Evolutionary conservation across 2,329 filamentous ascomycete species (phyloP).

Genomic region (Polytolypa hystricis): DNA sequence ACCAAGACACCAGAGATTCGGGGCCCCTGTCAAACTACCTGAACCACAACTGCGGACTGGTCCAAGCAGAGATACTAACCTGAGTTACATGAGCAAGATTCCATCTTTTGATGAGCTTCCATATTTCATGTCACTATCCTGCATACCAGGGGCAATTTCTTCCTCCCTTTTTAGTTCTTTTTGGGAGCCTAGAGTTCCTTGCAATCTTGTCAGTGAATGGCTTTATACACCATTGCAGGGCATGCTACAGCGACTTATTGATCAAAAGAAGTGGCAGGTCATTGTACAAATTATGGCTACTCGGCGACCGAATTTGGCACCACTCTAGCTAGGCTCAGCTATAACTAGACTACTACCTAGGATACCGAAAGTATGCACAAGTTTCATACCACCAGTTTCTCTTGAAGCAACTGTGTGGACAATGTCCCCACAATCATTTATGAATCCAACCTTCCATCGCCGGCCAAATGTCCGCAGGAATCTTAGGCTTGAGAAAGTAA

Average conservation of each 20-base stretch:
- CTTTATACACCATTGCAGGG: conserved; percentile 5
- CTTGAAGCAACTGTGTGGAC: conserved; percentile 6
- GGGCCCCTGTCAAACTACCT: conserved; percentile 8
- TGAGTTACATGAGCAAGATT: conserved; percentile 3
- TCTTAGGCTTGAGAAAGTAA: conserved; percentile 4
- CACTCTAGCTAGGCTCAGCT: conserved; percentile 5
- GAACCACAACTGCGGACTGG: conserved; percentile 3
- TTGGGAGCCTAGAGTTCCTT: conserved; percentile 6
- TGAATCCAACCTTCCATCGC: conserved; percentile 7
- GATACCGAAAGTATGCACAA: conserved; percentile 3
- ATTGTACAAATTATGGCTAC: conserved; percentile 7
- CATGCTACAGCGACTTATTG: conserved; percentile 5
- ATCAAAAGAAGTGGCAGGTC: conserved; percentile 3
- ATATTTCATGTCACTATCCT: conserved; percentile 7
- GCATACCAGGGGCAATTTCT: conserved; percentile 7
- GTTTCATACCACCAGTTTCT: conserved; percentile 4
- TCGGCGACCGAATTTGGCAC: conserved; percentile 7
- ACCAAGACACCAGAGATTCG: conserved; percentile 9
- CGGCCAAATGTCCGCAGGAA: conserved; percentile 5
- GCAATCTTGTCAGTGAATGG: conserved; percentile 9
- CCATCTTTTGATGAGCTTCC: conserved; percentile 7
- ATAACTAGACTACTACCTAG: conserved; percentile 8
- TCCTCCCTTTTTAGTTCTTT: conserved; percentile 7
- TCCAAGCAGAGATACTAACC: conserved; percentile 1
- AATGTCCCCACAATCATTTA: conserved; percentile 4